Conservation (phyloP, 148 eudicot species). For the Pouteria glomerata region DNA sequence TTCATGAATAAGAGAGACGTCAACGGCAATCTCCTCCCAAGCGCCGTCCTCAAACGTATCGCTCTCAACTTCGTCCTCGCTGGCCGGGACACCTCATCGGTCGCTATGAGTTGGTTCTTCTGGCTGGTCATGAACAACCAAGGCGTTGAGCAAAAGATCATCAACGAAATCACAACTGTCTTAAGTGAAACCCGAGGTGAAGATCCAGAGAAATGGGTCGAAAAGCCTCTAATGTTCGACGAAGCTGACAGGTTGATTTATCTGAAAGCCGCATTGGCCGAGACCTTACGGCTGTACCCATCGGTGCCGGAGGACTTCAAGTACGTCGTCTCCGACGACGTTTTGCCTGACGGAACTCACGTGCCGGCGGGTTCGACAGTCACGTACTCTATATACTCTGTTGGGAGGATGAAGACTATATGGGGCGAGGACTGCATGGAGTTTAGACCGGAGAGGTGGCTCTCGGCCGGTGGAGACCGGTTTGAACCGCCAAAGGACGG, state of each 20-base stretch:
- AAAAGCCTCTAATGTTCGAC: constrained; percentile 65
- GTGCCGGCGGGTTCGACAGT: constrained; percentile 84
- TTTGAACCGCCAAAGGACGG: constrained; percentile 71
- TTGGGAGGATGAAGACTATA: constrained; percentile 71
- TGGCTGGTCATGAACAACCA: constrained; percentile 81
- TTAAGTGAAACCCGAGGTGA: constrained; percentile 57
- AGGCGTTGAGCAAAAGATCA: constrained; percentile 48
- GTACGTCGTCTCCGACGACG: constrained; percentile 67
- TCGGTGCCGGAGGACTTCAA: constrained; percentile 84
- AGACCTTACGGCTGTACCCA: constrained; percentile 76
- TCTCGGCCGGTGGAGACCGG: constrained; percentile 34
- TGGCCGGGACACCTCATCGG: constrained; percentile 87
- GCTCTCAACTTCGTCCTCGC: constrained; percentile 84
- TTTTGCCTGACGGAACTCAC: constrained; percentile 67
- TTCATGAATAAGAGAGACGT: constrained; percentile 67
- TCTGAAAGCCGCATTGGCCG: constrained; percentile 77
- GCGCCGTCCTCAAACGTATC: constrained; percentile 56
- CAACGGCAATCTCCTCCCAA: constrained; percentile 51
- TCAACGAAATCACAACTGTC: constrained; percentile 44
- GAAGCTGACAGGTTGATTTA: constrained; percentile 75
- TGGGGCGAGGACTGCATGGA: constrained; percentile 94
- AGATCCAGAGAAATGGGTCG: constrained; percentile 37
- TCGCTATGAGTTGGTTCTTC: constrained; percentile 88
- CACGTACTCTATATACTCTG: constrained; percentile 78
- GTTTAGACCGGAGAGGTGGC: constrained; percentile 86